phyloP scores from a whole-genome alignment of 2,329 filamentous ascomycete species.

The Monilinia aucupariae region DNA sequence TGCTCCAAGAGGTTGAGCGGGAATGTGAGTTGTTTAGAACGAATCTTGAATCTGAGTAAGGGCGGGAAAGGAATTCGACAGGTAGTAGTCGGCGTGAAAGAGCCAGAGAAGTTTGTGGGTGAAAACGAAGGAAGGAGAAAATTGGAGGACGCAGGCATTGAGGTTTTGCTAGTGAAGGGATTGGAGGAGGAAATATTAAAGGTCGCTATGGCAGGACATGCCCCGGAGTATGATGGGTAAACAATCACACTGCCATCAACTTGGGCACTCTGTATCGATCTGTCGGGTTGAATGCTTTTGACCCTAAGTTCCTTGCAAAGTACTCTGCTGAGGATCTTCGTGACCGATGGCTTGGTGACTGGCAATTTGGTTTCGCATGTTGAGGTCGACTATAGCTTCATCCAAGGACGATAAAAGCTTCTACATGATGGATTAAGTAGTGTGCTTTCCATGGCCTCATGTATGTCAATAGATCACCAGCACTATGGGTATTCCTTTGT shows the following conservation, averaged over 20 bases:
- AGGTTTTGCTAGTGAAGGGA: constrained; percentile 66
- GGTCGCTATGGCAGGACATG: constrained; percentile 79
- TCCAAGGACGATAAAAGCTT: not conserved
- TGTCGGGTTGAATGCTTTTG: not conserved
- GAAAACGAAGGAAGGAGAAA: constrained; percentile 69
- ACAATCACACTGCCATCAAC: not conserved
- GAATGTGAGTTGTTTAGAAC: constrained; percentile 70
- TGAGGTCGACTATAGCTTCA: not conserved
- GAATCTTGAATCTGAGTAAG: constrained; percentile 57
- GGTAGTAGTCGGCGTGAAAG: constrained; percentile 82
- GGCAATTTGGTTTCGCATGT: not conserved
- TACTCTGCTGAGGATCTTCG: too few species aligned
- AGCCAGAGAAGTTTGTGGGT: constrained; percentile 85
- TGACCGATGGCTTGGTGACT: not conserved
- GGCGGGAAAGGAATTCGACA: constrained; percentile 49
- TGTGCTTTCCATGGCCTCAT: not conserved
- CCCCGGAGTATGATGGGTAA: not conserved
- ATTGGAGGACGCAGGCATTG: constrained; percentile 66
- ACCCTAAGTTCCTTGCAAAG: not conserved
- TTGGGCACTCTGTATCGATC: not conserved
- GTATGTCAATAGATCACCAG: not conserved
- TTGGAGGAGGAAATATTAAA: constrained; percentile 74
- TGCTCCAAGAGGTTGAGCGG: constrained; percentile 70
- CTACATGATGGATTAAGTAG: not conserved
- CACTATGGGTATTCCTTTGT: not conserved